These are phyloP conservation scores for Iris pallida DNA, from an alignment of 116 monocot species.

Conservation along the genomic window DNA sequence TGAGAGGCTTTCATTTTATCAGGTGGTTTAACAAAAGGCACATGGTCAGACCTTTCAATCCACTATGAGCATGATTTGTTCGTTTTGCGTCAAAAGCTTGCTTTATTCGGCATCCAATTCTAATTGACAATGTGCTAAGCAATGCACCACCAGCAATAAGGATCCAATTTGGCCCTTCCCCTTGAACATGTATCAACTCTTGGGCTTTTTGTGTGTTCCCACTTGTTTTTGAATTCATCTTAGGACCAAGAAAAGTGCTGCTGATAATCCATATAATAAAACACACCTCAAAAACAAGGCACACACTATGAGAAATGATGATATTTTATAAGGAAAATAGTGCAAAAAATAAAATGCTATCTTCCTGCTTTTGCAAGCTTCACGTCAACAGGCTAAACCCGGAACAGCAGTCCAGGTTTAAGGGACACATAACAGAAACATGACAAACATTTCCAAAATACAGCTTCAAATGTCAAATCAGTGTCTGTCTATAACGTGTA, in stretches of 20 bases:
- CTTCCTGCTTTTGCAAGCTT: too few species aligned
- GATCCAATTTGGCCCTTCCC: conserved; percentile 70
- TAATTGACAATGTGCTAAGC: conserved; percentile 59
- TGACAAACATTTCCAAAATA: too few species aligned
- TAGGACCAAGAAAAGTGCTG: conserved; percentile 6
- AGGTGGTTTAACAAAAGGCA: neutral
- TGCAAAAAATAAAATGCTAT: too few species aligned
- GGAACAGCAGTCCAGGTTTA: too few species aligned
- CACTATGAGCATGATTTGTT: conserved; percentile 17
- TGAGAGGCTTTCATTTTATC: neutral
- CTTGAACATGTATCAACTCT: conserved; percentile 34
- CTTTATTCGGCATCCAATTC: conserved; percentile 62
- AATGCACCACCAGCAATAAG: conserved; percentile 74
- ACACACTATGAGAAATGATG: neutral
- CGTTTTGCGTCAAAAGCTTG: conserved; percentile 44
- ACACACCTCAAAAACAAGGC: neutral
- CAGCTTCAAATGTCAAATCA: too few species aligned
- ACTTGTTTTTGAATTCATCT: conserved; percentile 53
- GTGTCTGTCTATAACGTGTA: too few species aligned
- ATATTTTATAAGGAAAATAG: too few species aligned
- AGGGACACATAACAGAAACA: too few species aligned
- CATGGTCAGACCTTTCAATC: conserved; percentile 41
- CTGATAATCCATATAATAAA: conserved; percentile 1
- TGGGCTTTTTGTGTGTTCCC: conserved; percentile 32
- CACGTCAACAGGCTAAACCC: too few species aligned